Conservation (phyloP, 2,329 filamentous ascomycete species). For the Epichloe brachyelytri region DNA sequence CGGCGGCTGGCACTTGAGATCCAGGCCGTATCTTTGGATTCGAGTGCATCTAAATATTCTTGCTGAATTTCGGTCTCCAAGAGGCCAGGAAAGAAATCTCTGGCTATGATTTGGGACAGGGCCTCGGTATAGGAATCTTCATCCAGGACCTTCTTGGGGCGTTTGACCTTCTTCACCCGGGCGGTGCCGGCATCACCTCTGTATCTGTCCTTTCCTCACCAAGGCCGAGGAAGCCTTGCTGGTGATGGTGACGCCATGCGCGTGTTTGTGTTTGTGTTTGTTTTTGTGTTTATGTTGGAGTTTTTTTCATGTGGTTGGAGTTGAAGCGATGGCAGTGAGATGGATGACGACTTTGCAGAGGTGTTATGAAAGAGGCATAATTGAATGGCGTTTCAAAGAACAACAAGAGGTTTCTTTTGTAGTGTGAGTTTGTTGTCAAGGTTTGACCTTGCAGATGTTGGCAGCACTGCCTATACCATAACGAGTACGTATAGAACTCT, state of each 20-base stretch:
- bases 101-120: constrained; percentile 84
- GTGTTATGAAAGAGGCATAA: no score
- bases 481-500: no score
- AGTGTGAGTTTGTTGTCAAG: no score
- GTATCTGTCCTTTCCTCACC: constrained; percentile 55
- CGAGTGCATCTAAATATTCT: constrained; percentile 84
- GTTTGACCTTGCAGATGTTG: no score
- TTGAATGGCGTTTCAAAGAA: no score
- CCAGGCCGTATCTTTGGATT: constrained; percentile 75
- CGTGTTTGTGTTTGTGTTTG: neutral
- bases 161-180: constrained; percentile 80
- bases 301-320: neutral
- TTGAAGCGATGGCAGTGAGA: neutral
- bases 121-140: constrained; percentile 89
- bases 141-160: constrained; percentile 75
- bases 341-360: no score
- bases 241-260: neutral
- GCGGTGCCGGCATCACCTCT: constrained; percentile 74
- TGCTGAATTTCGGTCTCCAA: constrained; percentile 75
- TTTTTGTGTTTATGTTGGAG: neutral
- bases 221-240: constrained; percentile 31
- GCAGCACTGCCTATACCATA: no score
- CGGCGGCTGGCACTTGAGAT: constrained; percentile 67
- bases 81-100: constrained; percentile 92
- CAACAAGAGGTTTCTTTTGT: no score